Evolutionary conservation across 805 yeast species (phyloP), one percentile per base, ranked within the genome.

Genomic region (Jamesozyma jinghongensis): DNA sequence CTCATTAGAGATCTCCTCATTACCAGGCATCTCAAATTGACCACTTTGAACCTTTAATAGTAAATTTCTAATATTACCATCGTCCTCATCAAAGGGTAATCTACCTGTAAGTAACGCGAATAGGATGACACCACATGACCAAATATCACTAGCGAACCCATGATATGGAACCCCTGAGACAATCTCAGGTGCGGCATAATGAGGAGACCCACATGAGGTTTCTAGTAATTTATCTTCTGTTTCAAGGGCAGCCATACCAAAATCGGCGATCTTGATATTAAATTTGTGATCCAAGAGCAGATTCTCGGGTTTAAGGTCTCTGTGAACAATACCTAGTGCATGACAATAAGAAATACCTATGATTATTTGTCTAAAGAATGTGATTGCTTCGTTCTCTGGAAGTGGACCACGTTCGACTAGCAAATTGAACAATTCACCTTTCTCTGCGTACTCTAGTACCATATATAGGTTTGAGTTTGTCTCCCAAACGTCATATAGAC

Each of bases 211-310:
- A 64, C 98, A 92, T 16, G 94, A 81, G 3, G 98, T 92, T 61
- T 90, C 97, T 43, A 92, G 69, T 55, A 90, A 66, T 52, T 82
- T 77, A 50, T 80, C 90, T 40, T 74, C 75, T 25, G 85, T 75
- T 61, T 92, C 97, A 35, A 92, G 67, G 5, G 98, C 97, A 14
- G 98, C 98, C 98, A 92, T 92, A 27, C 98, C 98, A 60, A 92
- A 92, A 64, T 92, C 98, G 8, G 98, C 98, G 50, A 92, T 86
- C 62, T 92, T 92, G 61, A 92, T 88, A 61, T 86, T 87, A 47
- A 80, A 76, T 59, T 85, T 74, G 57, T 81, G 79, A 65, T 88
- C 97, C 33, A 88, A 68, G 33, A 83, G 63, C 51, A 83, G 63
- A 64, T 83, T 83, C 57, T 83, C 94, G 2, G 94, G 94, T 56